Conservation (phyloP, 169 alveolate species). For the Cryptosporidium viatorum region DNA sequence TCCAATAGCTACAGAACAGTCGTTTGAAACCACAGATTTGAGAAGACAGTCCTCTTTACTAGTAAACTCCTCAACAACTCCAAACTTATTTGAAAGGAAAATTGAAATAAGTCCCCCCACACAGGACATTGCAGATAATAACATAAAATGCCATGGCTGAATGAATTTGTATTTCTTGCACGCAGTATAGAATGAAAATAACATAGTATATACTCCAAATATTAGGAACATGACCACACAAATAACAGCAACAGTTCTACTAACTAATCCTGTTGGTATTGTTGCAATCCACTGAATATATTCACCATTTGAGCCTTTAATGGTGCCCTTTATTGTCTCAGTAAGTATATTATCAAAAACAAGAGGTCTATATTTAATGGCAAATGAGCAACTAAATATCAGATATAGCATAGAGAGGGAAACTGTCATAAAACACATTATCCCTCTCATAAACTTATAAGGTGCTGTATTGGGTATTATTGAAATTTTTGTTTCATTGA, state of each 20-base stretch:
- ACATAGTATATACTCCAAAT: slow-evolving; percentile 45
- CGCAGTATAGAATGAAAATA: slow-evolving; percentile 57
- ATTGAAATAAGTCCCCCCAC: slow-evolving; percentile 66
- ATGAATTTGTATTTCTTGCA: slow-evolving; percentile 69
- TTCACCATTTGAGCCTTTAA: slow-evolving; percentile 66
- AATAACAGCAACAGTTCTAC: slow-evolving; percentile 56
- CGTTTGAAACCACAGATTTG: slow-evolving; percentile 65
- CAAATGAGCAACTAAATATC: slow-evolving; percentile 59
- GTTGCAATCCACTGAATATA: slow-evolving; percentile 64
- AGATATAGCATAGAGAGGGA: slow-evolving; percentile 49
- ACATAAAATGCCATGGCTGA: slow-evolving; percentile 65
- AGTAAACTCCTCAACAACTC: slow-evolving; percentile 18
- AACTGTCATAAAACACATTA: slow-evolving; percentile 26
- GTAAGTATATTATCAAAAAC: slow-evolving; percentile 57
- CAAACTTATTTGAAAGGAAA: slow-evolving; percentile 58
- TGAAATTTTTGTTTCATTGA: slow-evolving; percentile 12
- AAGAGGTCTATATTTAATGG: slow-evolving; percentile 51
- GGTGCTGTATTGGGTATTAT: slow-evolving; percentile 54
- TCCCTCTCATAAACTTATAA: slow-evolving; percentile 58
- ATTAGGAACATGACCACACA: slow-evolving; percentile 50
- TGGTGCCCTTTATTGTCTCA: slow-evolving; percentile 61
- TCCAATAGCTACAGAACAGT: slow-evolving; percentile 57
- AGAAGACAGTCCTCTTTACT: slow-evolving; percentile 45
- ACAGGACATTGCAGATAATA: slow-evolving; percentile 40
- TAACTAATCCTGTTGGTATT: slow-evolving; percentile 64